A percentile compares a stretch with the other conserved stretches of the same genome.
These are phyloP conservation scores for Penicillium sp. DNA, from an alignment of 2,329 filamentous ascomycete genomes.

Conservation along the genomic window DNA sequence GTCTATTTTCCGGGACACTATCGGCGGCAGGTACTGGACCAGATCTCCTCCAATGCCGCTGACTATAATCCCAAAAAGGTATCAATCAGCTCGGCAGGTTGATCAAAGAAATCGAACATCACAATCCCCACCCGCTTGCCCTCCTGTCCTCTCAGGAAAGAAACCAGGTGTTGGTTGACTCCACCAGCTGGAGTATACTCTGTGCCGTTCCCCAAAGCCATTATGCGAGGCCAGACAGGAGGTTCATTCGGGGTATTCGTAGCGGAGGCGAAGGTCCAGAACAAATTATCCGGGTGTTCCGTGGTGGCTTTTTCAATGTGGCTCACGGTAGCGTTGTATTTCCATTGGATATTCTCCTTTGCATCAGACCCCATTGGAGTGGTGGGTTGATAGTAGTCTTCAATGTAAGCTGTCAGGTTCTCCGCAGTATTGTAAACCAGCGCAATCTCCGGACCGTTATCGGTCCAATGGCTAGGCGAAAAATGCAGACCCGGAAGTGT, in stretches of 20 bases:
- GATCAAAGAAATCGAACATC: slow-evolving; percentile 56
- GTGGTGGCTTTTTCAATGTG: slow-evolving; percentile 45
- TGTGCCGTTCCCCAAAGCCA: slow-evolving; percentile 49
- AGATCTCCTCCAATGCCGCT: neutral
- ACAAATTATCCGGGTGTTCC: slow-evolving; percentile 41
- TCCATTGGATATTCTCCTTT: slow-evolving; percentile 45
- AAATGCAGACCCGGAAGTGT: slow-evolving; percentile 52
- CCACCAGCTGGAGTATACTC: slow-evolving; percentile 43
- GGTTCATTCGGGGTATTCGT: slow-evolving; percentile 45
- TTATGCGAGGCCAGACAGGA: slow-evolving; percentile 46
- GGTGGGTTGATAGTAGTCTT: slow-evolving; percentile 52
- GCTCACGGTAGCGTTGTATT: slow-evolving; percentile 46
- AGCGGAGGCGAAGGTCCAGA: slow-evolving; percentile 52
- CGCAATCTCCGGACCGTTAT: slow-evolving; percentile 44
- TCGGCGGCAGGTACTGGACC: neutral
- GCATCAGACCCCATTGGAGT: slow-evolving; percentile 33
- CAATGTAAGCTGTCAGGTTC: slow-evolving; percentile 49
- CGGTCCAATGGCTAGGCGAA: slow-evolving; percentile 47
- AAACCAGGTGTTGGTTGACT: slow-evolving; percentile 48
- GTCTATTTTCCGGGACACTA: no score
- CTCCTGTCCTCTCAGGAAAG: slow-evolving; percentile 38
- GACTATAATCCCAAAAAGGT: slow-evolving; percentile 36
- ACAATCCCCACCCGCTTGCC: slow-evolving; percentile 54
- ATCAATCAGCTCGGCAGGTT: slow-evolving; percentile 45
- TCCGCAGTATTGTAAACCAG: slow-evolving; percentile 45